phyloP scores from a whole-genome alignment of 1,284 basidiomycete species.

The Fistulina hepatica region DNA sequence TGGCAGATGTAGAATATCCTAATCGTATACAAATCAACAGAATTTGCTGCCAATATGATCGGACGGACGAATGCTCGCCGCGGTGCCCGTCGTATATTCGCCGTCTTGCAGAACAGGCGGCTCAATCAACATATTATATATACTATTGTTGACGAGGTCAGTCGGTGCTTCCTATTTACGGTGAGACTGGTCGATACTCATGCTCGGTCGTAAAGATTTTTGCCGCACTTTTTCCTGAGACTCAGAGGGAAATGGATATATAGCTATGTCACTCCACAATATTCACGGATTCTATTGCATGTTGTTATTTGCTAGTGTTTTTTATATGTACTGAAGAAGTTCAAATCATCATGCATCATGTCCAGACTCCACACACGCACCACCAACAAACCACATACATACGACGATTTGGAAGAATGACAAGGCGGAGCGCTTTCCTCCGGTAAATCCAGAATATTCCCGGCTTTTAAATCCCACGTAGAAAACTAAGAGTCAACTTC shows the following conservation, averaged over 20 bases:
- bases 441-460: too few relatives aligned
- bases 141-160: constrained; percentile 79
- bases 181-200: constrained; percentile 3
- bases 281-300: too few relatives aligned
- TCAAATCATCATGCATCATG: too few relatives aligned
- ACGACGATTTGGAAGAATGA: too few relatives aligned
- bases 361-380: too few relatives aligned
- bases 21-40: constrained; percentile 29
- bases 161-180: constrained; percentile 10
- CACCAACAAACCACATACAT: too few relatives aligned
- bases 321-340: too few relatives aligned
- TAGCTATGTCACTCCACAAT: too few relatives aligned
- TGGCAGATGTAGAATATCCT: constrained; percentile 1
- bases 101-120: constrained; percentile 84
- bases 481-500: too few relatives aligned
- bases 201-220: constrained; percentile 36
- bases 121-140: constrained; percentile 89
- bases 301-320: too few relatives aligned
- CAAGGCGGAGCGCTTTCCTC: too few relatives aligned
- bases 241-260: constrained; percentile 35
- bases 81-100: constrained; percentile 84
- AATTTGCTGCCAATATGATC: constrained; percentile 92
- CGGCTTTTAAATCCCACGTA: too few relatives aligned
- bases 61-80: constrained; percentile 87
- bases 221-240: constrained; percentile 50